phyloP scores from a whole-genome alignment of 176 grass and related monocot genomes.

The Oryza brachyantha region DNA sequence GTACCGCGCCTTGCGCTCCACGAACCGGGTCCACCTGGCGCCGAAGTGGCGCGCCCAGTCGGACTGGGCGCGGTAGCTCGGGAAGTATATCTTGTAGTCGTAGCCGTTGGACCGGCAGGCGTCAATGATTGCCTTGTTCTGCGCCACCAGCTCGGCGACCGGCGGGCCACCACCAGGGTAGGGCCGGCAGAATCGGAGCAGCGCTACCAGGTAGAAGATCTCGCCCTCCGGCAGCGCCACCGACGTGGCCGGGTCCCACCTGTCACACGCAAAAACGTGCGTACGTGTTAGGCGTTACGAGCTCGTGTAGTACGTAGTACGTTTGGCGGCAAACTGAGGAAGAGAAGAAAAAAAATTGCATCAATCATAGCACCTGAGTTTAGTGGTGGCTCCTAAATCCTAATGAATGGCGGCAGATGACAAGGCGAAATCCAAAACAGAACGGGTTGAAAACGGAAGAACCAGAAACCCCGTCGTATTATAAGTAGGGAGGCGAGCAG shows the following conservation, averaged over 20 bases:
- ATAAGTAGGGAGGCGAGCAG: neutral
- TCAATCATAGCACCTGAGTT: conserved; percentile 17
- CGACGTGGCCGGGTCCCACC: conserved; percentile 88
- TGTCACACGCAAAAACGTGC: conserved; percentile 3
- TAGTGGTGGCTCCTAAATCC: conserved; percentile 15
- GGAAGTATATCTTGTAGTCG: conserved; percentile 91
- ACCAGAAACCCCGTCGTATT: neutral
- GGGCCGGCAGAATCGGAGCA: conserved; percentile 67
- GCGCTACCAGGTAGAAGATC: conserved; percentile 94
- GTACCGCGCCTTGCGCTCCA: conserved; percentile 60
- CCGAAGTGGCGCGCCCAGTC: conserved; percentile 88
- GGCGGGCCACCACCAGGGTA: conserved; percentile 41
- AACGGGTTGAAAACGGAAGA: neutral
- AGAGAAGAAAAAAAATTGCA: neutral
- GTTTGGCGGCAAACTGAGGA: neutral
- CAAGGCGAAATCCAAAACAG: conserved; percentile 35
- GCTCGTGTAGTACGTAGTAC: neutral
- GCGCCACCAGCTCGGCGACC: conserved; percentile 57
- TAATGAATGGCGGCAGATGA: conserved; percentile 14
- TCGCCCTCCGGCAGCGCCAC: conserved; percentile 69
- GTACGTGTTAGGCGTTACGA: neutral
- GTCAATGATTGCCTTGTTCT: conserved; percentile 60
- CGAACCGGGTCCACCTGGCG: conserved; percentile 59
- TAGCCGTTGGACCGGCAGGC: conserved; percentile 67
- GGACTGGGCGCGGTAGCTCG: conserved; percentile 41